These are phyloP conservation scores for Prasinococcaceae sp. DNA, from an alignment of 139 green algal species.

Conservation along the genomic window DNA sequence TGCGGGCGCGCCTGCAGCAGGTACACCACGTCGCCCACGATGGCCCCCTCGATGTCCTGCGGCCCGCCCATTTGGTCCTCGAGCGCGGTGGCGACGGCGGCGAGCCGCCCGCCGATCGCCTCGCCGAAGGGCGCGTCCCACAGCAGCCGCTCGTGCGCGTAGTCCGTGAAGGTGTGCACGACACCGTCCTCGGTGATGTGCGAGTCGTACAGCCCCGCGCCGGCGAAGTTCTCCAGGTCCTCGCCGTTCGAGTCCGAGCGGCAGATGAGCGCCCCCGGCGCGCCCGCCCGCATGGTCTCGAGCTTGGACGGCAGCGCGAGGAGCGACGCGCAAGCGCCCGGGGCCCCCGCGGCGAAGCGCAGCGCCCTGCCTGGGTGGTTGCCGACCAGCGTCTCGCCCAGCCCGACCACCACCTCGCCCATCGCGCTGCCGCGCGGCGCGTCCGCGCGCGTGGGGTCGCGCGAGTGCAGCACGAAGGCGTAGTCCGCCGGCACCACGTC, in stretches of 20 bases:
- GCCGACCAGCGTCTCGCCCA: conserved; percentile 70
- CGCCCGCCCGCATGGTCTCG: conserved; percentile 29
- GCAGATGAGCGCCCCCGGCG: conserved; percentile 35
- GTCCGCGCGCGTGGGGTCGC: conserved; percentile 53
- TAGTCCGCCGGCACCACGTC: conserved; percentile 60
- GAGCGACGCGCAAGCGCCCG: too few species aligned
- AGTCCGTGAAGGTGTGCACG: conserved; percentile 20
- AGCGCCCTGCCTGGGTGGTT: conserved; percentile 59
- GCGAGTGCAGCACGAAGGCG: conserved; percentile 90
- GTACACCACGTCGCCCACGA: conserved; percentile 13
- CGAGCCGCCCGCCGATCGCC: conserved; percentile 35
- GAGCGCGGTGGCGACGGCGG: conserved; percentile 28
- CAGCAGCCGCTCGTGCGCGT: conserved; percentile 45
- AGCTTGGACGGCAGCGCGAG: conserved; percentile 53
- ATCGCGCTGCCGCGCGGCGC: conserved; percentile 17
- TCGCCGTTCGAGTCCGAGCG: conserved; percentile 84
- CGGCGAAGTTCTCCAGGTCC: conserved; percentile 62
- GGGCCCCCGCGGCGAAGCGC: conserved; percentile 18
- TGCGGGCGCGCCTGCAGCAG: conserved; percentile 2
- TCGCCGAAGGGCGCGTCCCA: conserved; percentile 39
- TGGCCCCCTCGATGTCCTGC: conserved; percentile 71
- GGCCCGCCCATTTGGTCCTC: conserved; percentile 32
- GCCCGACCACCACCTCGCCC: conserved; percentile 64
- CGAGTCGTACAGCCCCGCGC: conserved; percentile 36
- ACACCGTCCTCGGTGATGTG: neutral